Evolutionary conservation across 208 protist species (phyloP).

Genomic region (Strigomonas culicis): DNA sequence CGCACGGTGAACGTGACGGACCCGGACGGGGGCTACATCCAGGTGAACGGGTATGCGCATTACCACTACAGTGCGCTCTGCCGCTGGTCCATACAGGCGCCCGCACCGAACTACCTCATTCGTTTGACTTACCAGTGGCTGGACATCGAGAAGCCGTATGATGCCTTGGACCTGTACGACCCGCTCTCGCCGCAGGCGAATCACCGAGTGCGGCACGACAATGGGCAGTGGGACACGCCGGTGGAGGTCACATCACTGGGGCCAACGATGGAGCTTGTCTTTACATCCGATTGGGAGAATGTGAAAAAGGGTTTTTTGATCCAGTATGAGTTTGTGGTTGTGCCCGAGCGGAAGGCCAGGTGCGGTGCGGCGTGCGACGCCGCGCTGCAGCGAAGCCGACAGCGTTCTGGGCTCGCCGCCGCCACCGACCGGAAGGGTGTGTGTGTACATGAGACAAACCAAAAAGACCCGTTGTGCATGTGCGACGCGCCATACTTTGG

Average conservation of each 20-base stretch:
- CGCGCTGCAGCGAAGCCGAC: too few relatives aligned
- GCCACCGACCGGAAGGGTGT: slow-evolving; percentile 12
- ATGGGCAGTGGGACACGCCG: not conserved
- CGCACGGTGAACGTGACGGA: slow-evolving; percentile 34
- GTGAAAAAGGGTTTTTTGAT: slow-evolving; percentile 42
- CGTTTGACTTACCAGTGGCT: slow-evolving; percentile 38
- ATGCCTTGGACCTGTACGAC: slow-evolving; percentile 53
- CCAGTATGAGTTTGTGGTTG: slow-evolving; percentile 48
- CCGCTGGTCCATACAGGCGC: slow-evolving; percentile 47
- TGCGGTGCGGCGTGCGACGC: too few relatives aligned
- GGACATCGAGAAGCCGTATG: slow-evolving; percentile 32
- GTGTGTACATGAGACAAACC: too few relatives aligned
- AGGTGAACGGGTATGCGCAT: slow-evolving; percentile 50
- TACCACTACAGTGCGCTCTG: slow-evolving; percentile 58
- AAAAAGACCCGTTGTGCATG: slow-evolving; percentile 40
- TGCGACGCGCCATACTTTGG: slow-evolving; percentile 38
- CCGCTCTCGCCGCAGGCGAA: not conserved
- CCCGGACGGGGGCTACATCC: slow-evolving; percentile 39
- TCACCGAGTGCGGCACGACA: not conserved
- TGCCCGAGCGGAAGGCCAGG: not conserved
- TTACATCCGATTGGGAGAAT: slow-evolving; percentile 53
- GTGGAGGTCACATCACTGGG: slow-evolving; percentile 20
- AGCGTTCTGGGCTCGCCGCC: too few relatives aligned
- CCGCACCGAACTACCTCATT: slow-evolving; percentile 21
- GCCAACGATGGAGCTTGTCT: slow-evolving; percentile 33